A percentile compares a stretch with the other conserved stretches of the same genome.
phyloP scores from a whole-genome alignment of 164 flowering plant genomes.

The Dillenia turbinata region DNA sequence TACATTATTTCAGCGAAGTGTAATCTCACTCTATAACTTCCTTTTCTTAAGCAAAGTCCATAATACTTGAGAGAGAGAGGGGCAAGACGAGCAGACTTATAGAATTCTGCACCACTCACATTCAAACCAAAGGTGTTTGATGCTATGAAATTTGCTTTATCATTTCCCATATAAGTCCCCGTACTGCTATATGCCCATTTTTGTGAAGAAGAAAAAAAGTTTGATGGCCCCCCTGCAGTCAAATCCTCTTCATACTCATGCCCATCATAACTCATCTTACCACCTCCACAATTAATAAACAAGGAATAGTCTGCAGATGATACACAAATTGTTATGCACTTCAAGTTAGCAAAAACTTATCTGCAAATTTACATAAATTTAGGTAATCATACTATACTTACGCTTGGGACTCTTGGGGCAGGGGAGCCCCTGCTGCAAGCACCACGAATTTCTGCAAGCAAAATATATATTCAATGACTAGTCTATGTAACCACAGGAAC shows the following conservation, averaged over 20 bases:
- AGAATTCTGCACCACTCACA: constrained; percentile 22
- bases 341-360: neutral
- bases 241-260: constrained; percentile 48
- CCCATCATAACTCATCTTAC: constrained; percentile 15
- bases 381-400: constrained; percentile 20
- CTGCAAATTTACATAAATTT: neutral
- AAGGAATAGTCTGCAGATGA: constrained; percentile 47
- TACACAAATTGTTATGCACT: neutral
- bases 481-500: neutral
- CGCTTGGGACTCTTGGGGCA: constrained; percentile 40
- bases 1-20: constrained; percentile 85
- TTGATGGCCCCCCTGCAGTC: constrained; percentile 29
- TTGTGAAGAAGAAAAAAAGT: constrained; percentile 21
- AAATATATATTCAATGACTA: neutral
- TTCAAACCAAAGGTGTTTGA: constrained; percentile 18
- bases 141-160: constrained; percentile 17
- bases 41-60: constrained; percentile 67
- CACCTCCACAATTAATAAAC: constrained; percentile 81
- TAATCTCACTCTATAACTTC: constrained; percentile 68
- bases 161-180: constrained; percentile 35
- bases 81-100: constrained; percentile 57
- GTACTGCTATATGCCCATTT: constrained; percentile 70
- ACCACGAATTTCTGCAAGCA: constrained; percentile 38
- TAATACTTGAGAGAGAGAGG: constrained; percentile 75
- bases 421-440: constrained; percentile 61